Evolutionary conservation across 805 yeast genomes (phyloP).

Genomic region (Saturnispora silvae): DNA sequence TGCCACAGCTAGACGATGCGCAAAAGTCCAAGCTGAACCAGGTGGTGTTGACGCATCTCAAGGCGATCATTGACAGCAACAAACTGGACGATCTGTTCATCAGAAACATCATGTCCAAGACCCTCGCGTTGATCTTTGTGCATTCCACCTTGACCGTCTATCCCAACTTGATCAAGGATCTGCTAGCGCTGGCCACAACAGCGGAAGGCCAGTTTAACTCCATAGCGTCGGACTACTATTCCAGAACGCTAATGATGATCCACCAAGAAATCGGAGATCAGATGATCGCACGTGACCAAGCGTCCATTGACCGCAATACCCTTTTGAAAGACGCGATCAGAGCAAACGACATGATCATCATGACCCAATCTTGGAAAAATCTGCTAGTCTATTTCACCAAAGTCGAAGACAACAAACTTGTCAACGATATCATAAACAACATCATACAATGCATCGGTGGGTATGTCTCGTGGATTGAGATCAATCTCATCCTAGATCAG

Average conservation of each 20-base stretch:
- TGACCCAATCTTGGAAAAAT: conserved; percentile 60
- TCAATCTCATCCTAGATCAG: conserved; percentile 55
- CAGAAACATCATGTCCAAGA: conserved; percentile 48
- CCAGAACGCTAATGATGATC: conserved; percentile 61
- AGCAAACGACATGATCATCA: conserved; percentile 54
- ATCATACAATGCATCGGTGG: conserved; percentile 63
- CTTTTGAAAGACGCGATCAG: conserved; percentile 75
- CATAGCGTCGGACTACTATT: conserved; percentile 56
- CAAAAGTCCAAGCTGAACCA: conserved; percentile 38
- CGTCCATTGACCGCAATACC: conserved; percentile 53
- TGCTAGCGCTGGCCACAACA: conserved; percentile 28
- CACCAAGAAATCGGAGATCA: conserved; percentile 94
- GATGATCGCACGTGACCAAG: conserved; percentile 60
- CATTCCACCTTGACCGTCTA: conserved; percentile 38
- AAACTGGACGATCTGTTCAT: conserved; percentile 32
- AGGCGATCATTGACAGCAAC: conserved; percentile 17
- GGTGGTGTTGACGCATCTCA: conserved; percentile 37
- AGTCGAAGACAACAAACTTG: conserved; percentile 14
- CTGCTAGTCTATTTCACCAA: conserved; percentile 33
- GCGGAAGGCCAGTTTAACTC: conserved; percentile 24
- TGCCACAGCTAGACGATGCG: conserved; percentile 34
- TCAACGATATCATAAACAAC: conserved; percentile 41
- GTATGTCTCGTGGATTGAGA: conserved; percentile 89
- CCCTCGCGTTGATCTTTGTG: conserved; percentile 42
- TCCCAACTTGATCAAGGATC: conserved; percentile 40